Evolutionary conservation across 106 monocot genomes (phyloP).

Genomic region (Chionographis japonica): DNA sequence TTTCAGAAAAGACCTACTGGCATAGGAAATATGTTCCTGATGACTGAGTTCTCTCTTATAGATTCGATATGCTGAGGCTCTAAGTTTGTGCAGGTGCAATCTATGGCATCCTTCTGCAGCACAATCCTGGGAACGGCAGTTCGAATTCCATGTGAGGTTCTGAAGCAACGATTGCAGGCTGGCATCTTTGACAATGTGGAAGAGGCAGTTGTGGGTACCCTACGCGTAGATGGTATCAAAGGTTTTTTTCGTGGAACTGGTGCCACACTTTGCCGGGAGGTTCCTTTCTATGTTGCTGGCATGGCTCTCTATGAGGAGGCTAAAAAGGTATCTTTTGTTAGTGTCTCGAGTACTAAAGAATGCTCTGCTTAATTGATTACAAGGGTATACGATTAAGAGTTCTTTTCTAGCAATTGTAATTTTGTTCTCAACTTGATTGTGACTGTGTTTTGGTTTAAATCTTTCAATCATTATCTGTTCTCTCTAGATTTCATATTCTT

Average conservation of each 20-base stretch:
- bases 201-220: constrained; percentile 86
- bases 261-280: constrained; percentile 92
- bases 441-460: too few species aligned
- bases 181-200: constrained; percentile 74
- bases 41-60: too few species aligned
- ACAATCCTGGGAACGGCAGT: constrained; percentile 77
- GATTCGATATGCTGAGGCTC: not conserved
- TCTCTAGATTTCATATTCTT: too few species aligned
- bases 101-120: constrained; percentile 66
- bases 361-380: too few species aligned
- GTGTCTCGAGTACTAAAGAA: not conserved
- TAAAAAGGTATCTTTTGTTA: constrained; percentile 58
- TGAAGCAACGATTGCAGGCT: constrained; percentile 85
- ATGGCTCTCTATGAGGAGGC: constrained; percentile 94
- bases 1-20: too few species aligned
- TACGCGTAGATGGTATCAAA: constrained; percentile 65
- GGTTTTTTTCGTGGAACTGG: constrained; percentile 98
- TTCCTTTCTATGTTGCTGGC: constrained; percentile 98
- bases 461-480: too few species aligned
- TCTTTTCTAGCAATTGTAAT: too few species aligned
- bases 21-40: too few species aligned
- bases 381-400: too few species aligned
- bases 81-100: constrained; percentile 55
- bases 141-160: constrained; percentile 82
- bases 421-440: too few species aligned